A percentile compares a stretch with the other conserved stretches of the same genome.
These are phyloP conservation scores for Penicillium janthinellum DNA, from an alignment of 2,329 filamentous ascomycete genomes.

Conservation along the genomic window DNA sequence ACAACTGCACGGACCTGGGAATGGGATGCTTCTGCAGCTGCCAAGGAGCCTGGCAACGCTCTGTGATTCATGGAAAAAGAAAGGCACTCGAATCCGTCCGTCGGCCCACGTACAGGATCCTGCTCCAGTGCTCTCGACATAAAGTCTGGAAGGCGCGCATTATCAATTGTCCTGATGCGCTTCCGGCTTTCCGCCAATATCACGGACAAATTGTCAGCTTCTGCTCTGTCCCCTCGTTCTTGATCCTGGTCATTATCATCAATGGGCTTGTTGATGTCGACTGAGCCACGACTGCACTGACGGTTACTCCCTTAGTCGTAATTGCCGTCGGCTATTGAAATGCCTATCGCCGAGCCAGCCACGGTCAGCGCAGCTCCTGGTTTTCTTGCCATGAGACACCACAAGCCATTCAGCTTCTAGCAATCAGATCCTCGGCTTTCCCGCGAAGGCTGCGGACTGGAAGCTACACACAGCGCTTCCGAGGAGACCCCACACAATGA, in stretches of 20 bases:
- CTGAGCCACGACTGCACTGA: not conserved
- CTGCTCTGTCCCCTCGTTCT: not conserved
- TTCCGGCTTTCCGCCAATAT: not conserved
- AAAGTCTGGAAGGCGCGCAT: constrained; percentile 6
- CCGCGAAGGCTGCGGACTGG: not conserved
- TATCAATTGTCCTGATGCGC: not conserved
- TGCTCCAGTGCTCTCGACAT: not conserved
- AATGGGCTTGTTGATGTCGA: not conserved
- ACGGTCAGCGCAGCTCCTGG: not conserved
- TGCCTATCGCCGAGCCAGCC: not conserved
- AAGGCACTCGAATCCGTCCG: constrained; percentile 11
- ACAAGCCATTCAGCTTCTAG: not conserved
- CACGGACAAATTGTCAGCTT: not conserved
- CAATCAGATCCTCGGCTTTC: not conserved
- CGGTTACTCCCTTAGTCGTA: not conserved
- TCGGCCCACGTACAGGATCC: constrained; percentile 1
- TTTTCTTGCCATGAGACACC: not conserved
- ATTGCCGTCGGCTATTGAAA: constrained; percentile 1
- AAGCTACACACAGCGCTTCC: not conserved
- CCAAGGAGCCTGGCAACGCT: not conserved
- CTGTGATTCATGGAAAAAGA: constrained; percentile 20
- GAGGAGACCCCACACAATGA: not conserved
- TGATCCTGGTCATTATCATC: too few relatives aligned
- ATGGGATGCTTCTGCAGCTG: not conserved
- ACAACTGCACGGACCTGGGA: not conserved